Base-by-base conservation (phyloP, 176 grass and related monocot species). In the Carex myosuroides region DNA sequence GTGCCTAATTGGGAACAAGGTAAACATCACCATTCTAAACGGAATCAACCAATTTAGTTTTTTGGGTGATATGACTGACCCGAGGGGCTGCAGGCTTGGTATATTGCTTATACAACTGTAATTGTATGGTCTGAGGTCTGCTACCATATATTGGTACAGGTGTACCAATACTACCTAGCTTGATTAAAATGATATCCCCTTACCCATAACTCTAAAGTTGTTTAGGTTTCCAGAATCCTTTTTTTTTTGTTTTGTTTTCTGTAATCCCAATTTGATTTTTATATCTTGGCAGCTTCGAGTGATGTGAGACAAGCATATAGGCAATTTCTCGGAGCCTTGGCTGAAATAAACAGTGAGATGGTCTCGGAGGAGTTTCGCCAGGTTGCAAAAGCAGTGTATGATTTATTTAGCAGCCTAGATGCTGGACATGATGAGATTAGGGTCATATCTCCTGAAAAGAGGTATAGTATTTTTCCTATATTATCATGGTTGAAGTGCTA, bases 1-100 rank as follows among this genome's bases (percentile, higher is more conserved):
- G 89, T 98, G 70, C 89, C 88, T 76, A 66, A 88, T 65, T 98
- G 92, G 95, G 92, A 98, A 78, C 87, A 98, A 78, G 95, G 95
- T 98, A 98, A 26, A 83, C 42, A 39, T 29, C n/a, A 13, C 70
- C 6, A 48, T 18, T 68, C 44, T 32, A 64, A 59, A 13, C 26
- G 2, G 8, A 17, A 44, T 56, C 3, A 35, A 56, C 14, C 5
- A 9, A 22, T 22, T 3, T n/a, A 70, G 14, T 3, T 8, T 70
- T 70, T 68, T 68, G 14, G 66, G 30, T 70, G 33, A 70, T 70
- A 30, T 70, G 32, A 67, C 33, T 41, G 66, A 8, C 6, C 33
- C 7, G 2, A 70, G 0, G 2, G 5, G 66, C 33, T 70, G 32
- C 66, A n/a, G 32, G 4, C n/a, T 65, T 32, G 63, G 63, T 65